Percentiles rank a stretch among this genome's conserved stretches.
Evolutionary conservation across 2,329 filamentous ascomycete genomes (phyloP).

Genomic region (Cladosporium austrohemisphaericum): DNA sequence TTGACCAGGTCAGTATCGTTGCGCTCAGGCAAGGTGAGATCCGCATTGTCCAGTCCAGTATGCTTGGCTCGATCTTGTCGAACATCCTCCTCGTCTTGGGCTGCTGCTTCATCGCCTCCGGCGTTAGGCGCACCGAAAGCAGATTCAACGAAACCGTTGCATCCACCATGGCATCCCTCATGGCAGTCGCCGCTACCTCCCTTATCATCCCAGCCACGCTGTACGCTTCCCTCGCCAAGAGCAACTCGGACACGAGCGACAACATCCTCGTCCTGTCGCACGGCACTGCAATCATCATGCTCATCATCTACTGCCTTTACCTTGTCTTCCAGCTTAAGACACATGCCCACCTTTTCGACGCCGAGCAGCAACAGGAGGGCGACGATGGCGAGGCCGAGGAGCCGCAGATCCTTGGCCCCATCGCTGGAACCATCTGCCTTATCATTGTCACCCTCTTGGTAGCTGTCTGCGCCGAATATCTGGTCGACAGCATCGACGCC

Average conservation of each 20-base stretch:
- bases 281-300: conserved; percentile 52
- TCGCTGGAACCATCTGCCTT: conserved; percentile 44
- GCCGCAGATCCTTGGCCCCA: conserved; percentile 43
- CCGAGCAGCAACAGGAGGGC: conserved; percentile 32
- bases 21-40: conserved; percentile 82
- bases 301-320: conserved; percentile 52
- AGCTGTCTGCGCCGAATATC: conserved; percentile 51
- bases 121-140: conserved; percentile 42
- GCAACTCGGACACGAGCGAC: conserved; percentile 39
- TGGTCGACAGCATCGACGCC: conserved; percentile 53
- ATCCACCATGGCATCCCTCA: conserved; percentile 66
- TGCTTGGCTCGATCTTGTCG: conserved; percentile 93
- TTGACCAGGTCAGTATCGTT: conserved; percentile 76
- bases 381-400: conserved; percentile 32
- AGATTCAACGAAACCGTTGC: conserved; percentile 71
- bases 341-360: conserved; percentile 47
- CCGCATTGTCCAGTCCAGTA: conserved; percentile 93
- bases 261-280: conserved; percentile 50
- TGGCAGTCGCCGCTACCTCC: conserved; percentile 54
- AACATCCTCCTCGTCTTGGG: conserved; percentile 76
- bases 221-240: conserved; percentile 44
- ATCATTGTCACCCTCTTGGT: conserved; percentile 48
- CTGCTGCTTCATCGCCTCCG: conserved; percentile 52
- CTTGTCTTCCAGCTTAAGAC: conserved; percentile 54
- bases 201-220: conserved; percentile 53